Base-by-base conservation (phyloP, 2,329 filamentous ascomycete genomes). In the Tetracladium maxilliforme region DNA sequence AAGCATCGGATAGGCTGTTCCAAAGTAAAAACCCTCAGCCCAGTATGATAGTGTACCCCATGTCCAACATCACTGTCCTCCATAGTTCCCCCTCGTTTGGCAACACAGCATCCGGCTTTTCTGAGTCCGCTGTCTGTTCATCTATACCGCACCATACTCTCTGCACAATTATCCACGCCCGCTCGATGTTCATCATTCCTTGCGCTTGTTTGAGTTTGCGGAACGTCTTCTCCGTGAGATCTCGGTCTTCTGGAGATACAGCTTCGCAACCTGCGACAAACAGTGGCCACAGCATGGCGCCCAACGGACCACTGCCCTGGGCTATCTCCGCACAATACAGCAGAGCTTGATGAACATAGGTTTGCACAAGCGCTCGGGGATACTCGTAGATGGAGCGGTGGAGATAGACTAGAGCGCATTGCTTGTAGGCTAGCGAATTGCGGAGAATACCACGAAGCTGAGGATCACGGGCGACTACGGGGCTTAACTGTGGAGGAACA, bases 191-290 rank as follows among this genome's bases (percentile, higher is more conserved):
- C 11, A 58, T 60, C 70, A 75, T 75, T 11, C 70, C 69, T 41
- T 75, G 71, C 11, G 68, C 49, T 26, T 50, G 54, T 30, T 64
- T 60, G 7, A 71, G 53, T 5, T 59, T 61, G 4, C 45, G 41
- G 36, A 75, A 74, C 1, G 64, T 52, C 27, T 51, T 49, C 14
- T 52, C 43, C 4, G 69, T 65, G 11, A 67, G 45, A 6, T 49
- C 51, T 10, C 69, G 50, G 39, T 76, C 69, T 6, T 48, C 50
- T 2, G 43, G 36, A 10, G 42, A 51, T 6, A 53, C 47, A 1
- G 69, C 70, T 41, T 76, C 70, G 39, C 69, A 73, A 2, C 65
- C 59, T 3, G 68, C 64, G 7, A 70, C 67, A 35, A 76, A 76
- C 3, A 75, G 48, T 2, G 70, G 70, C 67, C 70, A 75, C 3